Evolutionary conservation across 163 green algal genomes (phyloP).

Genomic region (Scenedesmus sp.): DNA sequence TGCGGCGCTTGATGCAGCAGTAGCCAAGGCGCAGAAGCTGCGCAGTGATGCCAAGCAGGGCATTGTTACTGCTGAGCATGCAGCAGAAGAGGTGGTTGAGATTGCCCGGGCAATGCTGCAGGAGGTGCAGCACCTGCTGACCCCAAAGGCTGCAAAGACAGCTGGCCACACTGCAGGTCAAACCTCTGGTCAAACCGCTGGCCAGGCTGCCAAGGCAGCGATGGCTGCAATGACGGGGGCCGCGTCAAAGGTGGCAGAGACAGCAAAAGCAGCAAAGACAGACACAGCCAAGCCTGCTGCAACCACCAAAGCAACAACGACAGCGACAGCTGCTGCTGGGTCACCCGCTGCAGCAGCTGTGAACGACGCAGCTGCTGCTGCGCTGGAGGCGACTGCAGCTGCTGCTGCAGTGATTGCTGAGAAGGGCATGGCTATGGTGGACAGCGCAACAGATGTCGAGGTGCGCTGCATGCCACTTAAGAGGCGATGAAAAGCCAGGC

Average conservation of each 20-base stretch:
- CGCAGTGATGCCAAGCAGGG: background rate
- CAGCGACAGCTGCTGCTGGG: background rate
- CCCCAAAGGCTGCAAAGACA: background rate
- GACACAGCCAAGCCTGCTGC: background rate
- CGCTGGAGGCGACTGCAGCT: background rate
- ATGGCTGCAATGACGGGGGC: background rate
- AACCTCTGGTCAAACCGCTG: background rate
- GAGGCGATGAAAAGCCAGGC: background rate
- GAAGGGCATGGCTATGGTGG: background rate
- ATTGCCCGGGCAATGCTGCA: background rate
- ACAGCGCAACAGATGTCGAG: background rate
- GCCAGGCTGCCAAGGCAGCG: background rate
- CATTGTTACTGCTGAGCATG: background rate
- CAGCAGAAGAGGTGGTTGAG: background rate
- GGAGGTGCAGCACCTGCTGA: background rate
- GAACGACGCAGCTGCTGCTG: background rate
- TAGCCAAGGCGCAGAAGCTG: background rate
- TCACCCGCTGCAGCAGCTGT: background rate
- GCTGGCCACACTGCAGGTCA: background rate
- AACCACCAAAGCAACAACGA: background rate
- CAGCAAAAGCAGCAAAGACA: background rate
- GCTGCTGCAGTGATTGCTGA: constrained; percentile 11
- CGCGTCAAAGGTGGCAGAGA: no score
- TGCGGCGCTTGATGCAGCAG: constrained; percentile 3
- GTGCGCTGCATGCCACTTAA: background rate